Conservation (phyloP, 306 rosid species). For the Cucumis sativus region Cucumber_9930_V3 NC_026660.2:19070001-19070500, state of each 20-base stretch:
- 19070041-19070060: neutral
- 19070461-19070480: neutral
- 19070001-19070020: neutral
- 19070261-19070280: conserved; percentile 44
- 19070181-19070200: conserved; percentile 79
- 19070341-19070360: too few species aligned
- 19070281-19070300: neutral
- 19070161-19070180: neutral
- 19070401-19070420: neutral
- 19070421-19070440: neutral
- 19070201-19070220: conserved; percentile 87
- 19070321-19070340: neutral
- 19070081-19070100: neutral
- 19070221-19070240: conserved; percentile 46
- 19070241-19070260: conserved; percentile 67
- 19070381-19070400: neutral
- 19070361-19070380: neutral
- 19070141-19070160: neutral
- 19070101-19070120: neutral
- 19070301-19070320: neutral
- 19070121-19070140: neutral
- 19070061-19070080: neutral
- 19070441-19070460: neutral
- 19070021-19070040: neutral
- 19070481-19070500: neutral